Conservation (phyloP, 2,329 filamentous ascomycete genomes). For the Colletotrichum cuscutae region DNA sequence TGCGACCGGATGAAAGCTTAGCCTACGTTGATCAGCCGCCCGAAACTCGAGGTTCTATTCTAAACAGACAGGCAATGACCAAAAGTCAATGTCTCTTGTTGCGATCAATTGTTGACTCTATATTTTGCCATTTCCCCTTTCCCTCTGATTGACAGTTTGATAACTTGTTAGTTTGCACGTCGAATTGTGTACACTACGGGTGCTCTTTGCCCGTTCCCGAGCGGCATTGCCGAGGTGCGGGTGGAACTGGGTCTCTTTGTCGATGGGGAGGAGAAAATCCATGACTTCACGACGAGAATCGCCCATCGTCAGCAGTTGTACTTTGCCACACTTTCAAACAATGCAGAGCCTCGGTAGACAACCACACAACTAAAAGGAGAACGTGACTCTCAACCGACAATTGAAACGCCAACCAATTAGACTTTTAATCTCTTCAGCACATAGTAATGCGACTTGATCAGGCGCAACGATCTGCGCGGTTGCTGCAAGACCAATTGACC, state of each 20-base stretch:
- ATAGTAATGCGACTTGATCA: neutral
- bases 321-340: neutral
- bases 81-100: neutral
- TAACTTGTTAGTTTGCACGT: neutral
- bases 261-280: conserved; percentile 22
- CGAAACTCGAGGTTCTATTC: neutral
- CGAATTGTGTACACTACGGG: neutral
- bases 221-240: conserved; percentile 16
- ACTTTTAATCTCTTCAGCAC: neutral
- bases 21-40: neutral
- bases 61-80: neutral
- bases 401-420: neutral
- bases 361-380: neutral
- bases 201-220: conserved; percentile 7
- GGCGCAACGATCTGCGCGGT: neutral
- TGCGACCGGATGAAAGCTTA: conserved; percentile 29
- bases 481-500: neutral
- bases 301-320: neutral
- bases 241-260: conserved; percentile 24
- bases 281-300: conserved; percentile 27
- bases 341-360: neutral
- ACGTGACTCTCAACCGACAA: neutral
- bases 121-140: neutral
- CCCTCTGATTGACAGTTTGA: neutral
- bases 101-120: neutral